A percentile compares a stretch with the other conserved stretches of the same genome.
These are phyloP conservation scores for Podospora appendiculata DNA, from an alignment of 495 filamentous ascomycete genomes.

Conservation along the genomic window DNA sequence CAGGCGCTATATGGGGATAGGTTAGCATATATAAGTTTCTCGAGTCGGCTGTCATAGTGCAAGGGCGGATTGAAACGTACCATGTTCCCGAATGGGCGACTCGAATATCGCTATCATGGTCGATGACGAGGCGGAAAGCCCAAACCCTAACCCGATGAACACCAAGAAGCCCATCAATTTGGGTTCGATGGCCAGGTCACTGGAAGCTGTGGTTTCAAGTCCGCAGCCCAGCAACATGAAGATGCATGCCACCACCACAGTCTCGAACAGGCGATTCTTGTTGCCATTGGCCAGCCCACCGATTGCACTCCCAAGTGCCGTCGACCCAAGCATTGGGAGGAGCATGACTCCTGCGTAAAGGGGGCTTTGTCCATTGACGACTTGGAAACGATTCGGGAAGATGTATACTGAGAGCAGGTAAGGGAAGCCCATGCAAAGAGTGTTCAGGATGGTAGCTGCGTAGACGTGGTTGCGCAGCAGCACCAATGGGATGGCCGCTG, in stretches of 20 bases:
- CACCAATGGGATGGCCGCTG: slow-evolving; percentile 18
- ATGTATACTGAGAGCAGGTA: slow-evolving; percentile 48
- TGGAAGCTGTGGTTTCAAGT: slow-evolving; percentile 25
- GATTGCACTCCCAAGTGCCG: slow-evolving; percentile 38
- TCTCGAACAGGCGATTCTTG: slow-evolving; percentile 25
- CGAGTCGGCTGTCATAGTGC: no score
- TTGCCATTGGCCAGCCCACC: slow-evolving; percentile 30
- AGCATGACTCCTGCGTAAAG: slow-evolving; percentile 50
- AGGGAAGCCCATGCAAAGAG: slow-evolving; percentile 46
- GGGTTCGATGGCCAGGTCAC: slow-evolving; percentile 18
- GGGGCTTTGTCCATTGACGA: slow-evolving; percentile 43
- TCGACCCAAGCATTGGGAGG: slow-evolving; percentile 45
- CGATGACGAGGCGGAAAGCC: slow-evolving; percentile 28
- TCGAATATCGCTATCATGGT: slow-evolving; percentile 28
- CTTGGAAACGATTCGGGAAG: slow-evolving; percentile 51
- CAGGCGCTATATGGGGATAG: slow-evolving; percentile 25
- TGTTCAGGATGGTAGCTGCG: slow-evolving; percentile 29
- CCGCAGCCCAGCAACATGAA: slow-evolving; percentile 34
- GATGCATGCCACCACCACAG: slow-evolving; percentile 21
- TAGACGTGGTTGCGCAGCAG: slow-evolving; percentile 23
- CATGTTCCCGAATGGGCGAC: slow-evolving; percentile 29
- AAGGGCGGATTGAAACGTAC: slow-evolving; percentile 13
- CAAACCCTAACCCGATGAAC: slow-evolving; percentile 41
- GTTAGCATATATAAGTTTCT: no score
- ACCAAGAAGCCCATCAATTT: slow-evolving; percentile 35